Conservation (phyloP, 352 stramenopile species). For the Phytophthora hibernalis region DNA sequence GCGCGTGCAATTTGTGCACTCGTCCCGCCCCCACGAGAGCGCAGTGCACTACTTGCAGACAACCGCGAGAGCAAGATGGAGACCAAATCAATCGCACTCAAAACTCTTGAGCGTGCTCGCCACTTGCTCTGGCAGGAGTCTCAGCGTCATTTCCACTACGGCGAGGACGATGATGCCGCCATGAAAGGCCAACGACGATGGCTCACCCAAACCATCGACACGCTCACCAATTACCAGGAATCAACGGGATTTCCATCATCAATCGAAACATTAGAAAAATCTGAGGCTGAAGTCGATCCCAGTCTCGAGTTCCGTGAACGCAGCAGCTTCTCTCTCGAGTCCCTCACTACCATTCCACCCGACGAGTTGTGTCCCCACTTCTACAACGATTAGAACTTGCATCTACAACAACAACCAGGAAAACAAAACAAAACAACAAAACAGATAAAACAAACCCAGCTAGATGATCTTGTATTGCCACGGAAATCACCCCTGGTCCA, state of each 20-base stretch:
- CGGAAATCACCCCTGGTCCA: not conserved
- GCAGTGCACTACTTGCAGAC: slow-evolving; percentile 47
- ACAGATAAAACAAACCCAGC: too few relatives aligned
- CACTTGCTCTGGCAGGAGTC: slow-evolving; percentile 41
- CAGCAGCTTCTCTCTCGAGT: slow-evolving; percentile 72
- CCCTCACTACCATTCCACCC: slow-evolving; percentile 51
- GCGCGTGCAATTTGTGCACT: slow-evolving; percentile 60
- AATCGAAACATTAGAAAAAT: not conserved
- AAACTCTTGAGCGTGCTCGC: slow-evolving; percentile 53
- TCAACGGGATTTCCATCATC: not conserved
- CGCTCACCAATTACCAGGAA: slow-evolving; percentile 40
- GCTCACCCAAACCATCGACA: slow-evolving; percentile 50
- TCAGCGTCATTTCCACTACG: slow-evolving; percentile 10
- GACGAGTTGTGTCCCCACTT: slow-evolving; percentile 67
- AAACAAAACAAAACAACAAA: slow-evolving; percentile 1
- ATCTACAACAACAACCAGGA: not conserved
- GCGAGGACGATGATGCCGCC: slow-evolving; percentile 11
- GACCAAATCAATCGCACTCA: slow-evolving; percentile 50
- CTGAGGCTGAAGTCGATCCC: slow-evolving; percentile 25
- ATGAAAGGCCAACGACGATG: slow-evolving; percentile 34
- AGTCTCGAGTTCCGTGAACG: slow-evolving; percentile 57
- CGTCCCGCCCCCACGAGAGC: slow-evolving; percentile 51
- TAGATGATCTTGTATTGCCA: slow-evolving; percentile 5
- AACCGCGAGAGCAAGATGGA: slow-evolving; percentile 71
- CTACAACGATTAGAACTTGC: slow-evolving; percentile 35